Conservation (phyloP, 2,329 filamentous ascomycete genomes). For the Dryadomyces quercus-mongolicae region DNA sequence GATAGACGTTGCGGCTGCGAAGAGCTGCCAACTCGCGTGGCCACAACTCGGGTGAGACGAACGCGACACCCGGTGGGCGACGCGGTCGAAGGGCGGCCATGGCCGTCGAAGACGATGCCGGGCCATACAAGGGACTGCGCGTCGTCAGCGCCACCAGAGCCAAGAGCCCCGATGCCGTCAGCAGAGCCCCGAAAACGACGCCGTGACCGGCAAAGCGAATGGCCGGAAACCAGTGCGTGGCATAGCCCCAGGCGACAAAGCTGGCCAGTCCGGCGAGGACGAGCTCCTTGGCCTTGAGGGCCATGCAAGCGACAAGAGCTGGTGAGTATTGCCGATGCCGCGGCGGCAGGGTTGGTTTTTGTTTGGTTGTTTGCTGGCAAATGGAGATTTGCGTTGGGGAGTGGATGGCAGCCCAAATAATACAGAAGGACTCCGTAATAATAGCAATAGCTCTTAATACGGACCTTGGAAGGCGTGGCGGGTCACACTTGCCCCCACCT, state of each 20-base stretch:
- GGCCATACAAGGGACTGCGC: slow-evolving; percentile 4
- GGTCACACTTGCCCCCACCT: neutral
- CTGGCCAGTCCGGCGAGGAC: slow-evolving; percentile 53
- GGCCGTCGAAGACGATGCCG: neutral
- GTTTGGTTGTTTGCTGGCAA: too few relatives aligned
- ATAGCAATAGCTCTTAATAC: neutral
- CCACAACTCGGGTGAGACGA: slow-evolving; percentile 56
- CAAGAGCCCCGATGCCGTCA: slow-evolving; percentile 41
- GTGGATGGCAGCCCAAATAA: neutral
- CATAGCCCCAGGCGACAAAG: slow-evolving; percentile 81
- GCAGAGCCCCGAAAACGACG: slow-evolving; percentile 56
- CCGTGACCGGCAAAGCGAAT: slow-evolving; percentile 80
- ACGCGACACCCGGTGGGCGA: slow-evolving; percentile 24
- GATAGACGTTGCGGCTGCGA: slow-evolving; percentile 53
- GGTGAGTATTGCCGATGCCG: too few relatives aligned
- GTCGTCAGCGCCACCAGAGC: slow-evolving; percentile 37
- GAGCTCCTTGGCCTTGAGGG: slow-evolving; percentile 62
- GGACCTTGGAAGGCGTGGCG: neutral
- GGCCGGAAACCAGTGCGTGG: slow-evolving; percentile 69
- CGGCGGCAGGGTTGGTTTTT: too few relatives aligned
- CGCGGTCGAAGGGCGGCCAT: neutral
- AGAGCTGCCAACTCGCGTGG: slow-evolving; percentile 55
- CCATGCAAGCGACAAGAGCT: slow-evolving; percentile 33
- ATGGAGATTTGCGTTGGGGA: too few relatives aligned
- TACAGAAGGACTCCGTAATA: neutral